Conservation (phyloP, 768 basidiomycete species). For the Leucosporidium yakuticum region DNA sequence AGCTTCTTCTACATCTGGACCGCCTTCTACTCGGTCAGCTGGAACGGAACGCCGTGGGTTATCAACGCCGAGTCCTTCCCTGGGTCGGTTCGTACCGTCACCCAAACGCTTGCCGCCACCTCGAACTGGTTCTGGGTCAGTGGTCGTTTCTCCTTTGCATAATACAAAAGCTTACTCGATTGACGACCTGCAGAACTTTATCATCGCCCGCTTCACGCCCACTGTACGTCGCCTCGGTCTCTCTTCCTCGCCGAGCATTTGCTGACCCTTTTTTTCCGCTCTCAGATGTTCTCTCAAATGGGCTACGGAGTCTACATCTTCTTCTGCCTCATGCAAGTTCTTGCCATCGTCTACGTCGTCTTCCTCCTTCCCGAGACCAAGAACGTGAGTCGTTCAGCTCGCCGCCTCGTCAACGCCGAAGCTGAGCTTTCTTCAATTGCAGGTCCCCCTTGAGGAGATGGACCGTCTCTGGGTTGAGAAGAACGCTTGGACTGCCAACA, state of each 20-base stretch:
- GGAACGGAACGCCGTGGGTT: conserved; percentile 53
- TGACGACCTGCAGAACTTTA: conserved; percentile 33
- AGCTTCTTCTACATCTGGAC: conserved; percentile 22
- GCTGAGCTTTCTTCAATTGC: neutral
- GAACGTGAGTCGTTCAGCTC: neutral
- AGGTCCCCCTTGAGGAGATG: conserved; percentile 25
- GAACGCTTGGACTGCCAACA: conserved; percentile 21
- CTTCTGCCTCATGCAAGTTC: neutral
- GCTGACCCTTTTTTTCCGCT: neutral
- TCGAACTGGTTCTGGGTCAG: conserved; percentile 28
- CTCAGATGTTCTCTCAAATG: neutral
- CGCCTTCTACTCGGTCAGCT: conserved; percentile 48
- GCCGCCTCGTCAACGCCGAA: neutral
- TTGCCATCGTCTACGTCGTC: conserved; percentile 4
- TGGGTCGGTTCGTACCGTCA: conserved; percentile 38
- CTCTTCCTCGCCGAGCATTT: neutral
- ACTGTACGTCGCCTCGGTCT: conserved; percentile 39
- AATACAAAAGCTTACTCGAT: no score
- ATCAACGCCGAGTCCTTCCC: conserved; percentile 50
- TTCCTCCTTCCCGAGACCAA: conserved; percentile 26
- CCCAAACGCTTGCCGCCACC: conserved; percentile 35
- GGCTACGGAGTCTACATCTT: conserved; percentile 29
- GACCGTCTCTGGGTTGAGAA: conserved; percentile 18
- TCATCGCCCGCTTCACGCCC: conserved; percentile 42
- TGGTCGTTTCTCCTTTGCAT: conserved; percentile 40